Evolutionary conservation across 2,329 filamentous ascomycete species (phyloP).

Genomic region (Xylaria sp.): DNA sequence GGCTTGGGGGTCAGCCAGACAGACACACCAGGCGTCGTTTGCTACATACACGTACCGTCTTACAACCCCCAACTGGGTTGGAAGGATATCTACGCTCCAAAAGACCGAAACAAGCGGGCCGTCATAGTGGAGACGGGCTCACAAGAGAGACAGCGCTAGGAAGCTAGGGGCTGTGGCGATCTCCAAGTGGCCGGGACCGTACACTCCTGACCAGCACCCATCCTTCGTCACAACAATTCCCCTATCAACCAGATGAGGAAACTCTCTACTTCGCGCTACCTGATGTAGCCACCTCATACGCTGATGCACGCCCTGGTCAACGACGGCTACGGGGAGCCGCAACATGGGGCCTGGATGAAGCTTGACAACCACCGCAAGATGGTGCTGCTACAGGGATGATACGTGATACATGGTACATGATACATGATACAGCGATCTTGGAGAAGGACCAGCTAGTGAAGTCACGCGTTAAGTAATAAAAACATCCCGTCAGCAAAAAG

Average conservation of each 20-base stretch:
- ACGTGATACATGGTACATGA: background rate
- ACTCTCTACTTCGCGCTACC: background rate
- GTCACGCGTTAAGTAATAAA: slow-evolving; percentile 22
- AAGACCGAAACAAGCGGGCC: slow-evolving; percentile 28
- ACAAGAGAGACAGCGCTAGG: slow-evolving; percentile 21
- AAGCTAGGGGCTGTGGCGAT: slow-evolving; percentile 26
- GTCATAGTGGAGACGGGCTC: slow-evolving; percentile 27
- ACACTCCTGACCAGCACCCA: slow-evolving; percentile 18
- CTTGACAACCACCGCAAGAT: background rate
- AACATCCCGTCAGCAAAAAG: slow-evolving; percentile 21
- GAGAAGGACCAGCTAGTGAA: slow-evolving; percentile 6
- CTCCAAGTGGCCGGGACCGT: slow-evolving; percentile 28
- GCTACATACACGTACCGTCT: slow-evolving; percentile 18
- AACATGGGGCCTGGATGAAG: background rate
- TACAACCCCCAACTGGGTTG: slow-evolving; percentile 15
- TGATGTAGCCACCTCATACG: background rate
- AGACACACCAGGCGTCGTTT: slow-evolving; percentile 17
- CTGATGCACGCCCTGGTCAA: background rate
- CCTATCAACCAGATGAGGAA: slow-evolving; percentile 2
- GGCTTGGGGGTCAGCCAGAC: slow-evolving; percentile 12
- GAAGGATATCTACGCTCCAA: slow-evolving; percentile 19
- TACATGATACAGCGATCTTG: background rate
- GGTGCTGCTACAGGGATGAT: too few relatives aligned
- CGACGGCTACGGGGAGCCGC: background rate
- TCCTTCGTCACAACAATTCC: slow-evolving; percentile 6